A percentile compares a stretch with the other conserved stretches of the same genome.
Conservation (phyloP, 2,329 filamentous ascomycete species). For the Ophiostoma ulmi region DNA sequence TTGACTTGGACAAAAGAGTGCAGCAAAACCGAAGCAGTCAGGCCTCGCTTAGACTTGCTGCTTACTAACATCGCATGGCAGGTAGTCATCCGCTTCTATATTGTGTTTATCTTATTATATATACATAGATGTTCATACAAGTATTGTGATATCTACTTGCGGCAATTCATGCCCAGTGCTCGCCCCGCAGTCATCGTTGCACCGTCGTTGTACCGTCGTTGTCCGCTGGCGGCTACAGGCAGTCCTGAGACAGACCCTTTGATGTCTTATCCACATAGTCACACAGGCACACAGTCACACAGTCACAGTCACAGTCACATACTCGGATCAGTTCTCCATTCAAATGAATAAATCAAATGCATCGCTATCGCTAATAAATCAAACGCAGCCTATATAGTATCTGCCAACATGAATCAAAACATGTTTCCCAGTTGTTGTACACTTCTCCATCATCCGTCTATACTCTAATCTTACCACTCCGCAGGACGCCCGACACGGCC, state of each 20-base stretch:
- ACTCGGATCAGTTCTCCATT: too few relatives aligned
- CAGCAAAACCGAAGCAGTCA: too few relatives aligned
- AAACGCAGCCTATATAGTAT: not conserved
- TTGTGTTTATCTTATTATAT: too few relatives aligned
- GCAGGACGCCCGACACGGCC: conserved; percentile 29
- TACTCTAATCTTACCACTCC: not conserved
- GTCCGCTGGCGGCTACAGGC: not conserved
- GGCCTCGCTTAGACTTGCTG: too few relatives aligned
- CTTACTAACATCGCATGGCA: too few relatives aligned
- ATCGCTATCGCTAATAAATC: conserved; percentile 6
- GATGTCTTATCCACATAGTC: not conserved
- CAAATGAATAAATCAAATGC: not conserved
- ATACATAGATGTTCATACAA: too few relatives aligned
- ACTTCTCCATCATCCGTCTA: not conserved
- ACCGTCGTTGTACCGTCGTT: too few relatives aligned
- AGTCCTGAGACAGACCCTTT: not conserved
- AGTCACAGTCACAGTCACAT: not conserved
- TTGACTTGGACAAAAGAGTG: too few relatives aligned
- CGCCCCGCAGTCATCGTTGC: too few relatives aligned
- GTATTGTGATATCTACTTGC: too few relatives aligned
- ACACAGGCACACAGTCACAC: not conserved
- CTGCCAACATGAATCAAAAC: not conserved
- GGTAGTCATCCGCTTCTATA: too few relatives aligned
- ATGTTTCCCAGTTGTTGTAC: not conserved
- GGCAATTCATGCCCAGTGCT: too few relatives aligned